Percentiles rank a stretch among this genome's conserved stretches.
These are phyloP conservation scores for Calcarisporium arbuscula DNA, from an alignment of 2,329 filamentous ascomycete species.

Conservation along the genomic window DNA sequence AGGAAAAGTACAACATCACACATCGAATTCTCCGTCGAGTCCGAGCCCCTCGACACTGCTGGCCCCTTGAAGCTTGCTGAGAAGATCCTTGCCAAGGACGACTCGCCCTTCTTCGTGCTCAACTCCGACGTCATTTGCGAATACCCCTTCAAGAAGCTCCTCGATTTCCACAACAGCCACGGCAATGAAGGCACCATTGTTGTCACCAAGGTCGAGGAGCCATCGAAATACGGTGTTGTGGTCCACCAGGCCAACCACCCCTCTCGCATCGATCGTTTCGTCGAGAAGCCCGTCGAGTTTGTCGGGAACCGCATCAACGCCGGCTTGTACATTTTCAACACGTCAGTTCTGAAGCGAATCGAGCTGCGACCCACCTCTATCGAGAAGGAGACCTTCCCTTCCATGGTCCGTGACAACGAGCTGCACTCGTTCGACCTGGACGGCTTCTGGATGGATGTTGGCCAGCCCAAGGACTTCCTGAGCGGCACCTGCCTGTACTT, in stretches of 20 bases:
- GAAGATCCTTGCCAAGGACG: constrained; percentile 85
- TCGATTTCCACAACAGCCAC: constrained; percentile 86
- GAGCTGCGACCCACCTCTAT: constrained; percentile 95
- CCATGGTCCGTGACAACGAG: constrained; percentile 82
- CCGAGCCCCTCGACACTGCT: constrained; percentile 89
- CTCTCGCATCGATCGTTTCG: constrained; percentile 93
- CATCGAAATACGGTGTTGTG: constrained; percentile 96
- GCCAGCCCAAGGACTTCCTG: constrained; percentile 97
- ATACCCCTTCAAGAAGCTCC: constrained; percentile 86
- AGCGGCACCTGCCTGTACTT: constrained; percentile 95
- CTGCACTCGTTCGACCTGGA: constrained; percentile 95
- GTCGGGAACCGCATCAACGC: constrained; percentile 98
- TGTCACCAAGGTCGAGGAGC: constrained; percentile 98
- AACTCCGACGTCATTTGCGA: constrained; percentile 99
- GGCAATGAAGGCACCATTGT: constrained; percentile 96
- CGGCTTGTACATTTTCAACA: constrained; percentile 97
- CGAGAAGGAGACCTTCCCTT: constrained; percentile 97
- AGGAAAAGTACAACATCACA: constrained; percentile 87
- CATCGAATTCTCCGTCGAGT: constrained; percentile 96
- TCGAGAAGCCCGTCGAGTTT: constrained; percentile 98
- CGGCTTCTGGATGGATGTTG: constrained; percentile 99
- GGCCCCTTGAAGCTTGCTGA: constrained; percentile 94
- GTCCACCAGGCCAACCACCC: constrained; percentile 93
- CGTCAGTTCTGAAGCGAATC: constrained; percentile 81
- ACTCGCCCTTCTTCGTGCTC: constrained; percentile 93